phyloP scores from a whole-genome alignment of 495 filamentous ascomycete species.

The Cudoniella acicularis region DNA sequence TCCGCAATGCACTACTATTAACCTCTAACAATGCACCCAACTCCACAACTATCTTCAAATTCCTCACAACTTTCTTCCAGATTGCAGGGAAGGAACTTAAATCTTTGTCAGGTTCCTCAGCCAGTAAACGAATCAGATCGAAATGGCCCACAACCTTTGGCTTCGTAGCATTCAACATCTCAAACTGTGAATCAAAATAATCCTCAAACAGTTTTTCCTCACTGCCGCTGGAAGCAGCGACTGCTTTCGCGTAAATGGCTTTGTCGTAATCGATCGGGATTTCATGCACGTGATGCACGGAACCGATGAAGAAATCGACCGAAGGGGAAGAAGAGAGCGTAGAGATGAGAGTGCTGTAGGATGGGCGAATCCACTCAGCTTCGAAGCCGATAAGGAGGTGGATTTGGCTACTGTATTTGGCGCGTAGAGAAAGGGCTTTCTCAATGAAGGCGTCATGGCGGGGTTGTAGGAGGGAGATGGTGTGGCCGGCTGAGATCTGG shows the following conservation, averaged over 20 bases:
- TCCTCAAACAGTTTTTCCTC: constrained; percentile 71
- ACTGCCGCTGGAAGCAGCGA: constrained; percentile 48
- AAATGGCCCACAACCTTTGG: constrained; percentile 90
- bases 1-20: constrained; percentile 81
- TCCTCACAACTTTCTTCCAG: constrained; percentile 69
- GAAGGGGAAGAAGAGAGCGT: constrained; percentile 53
- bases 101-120: constrained; percentile 57
- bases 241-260: constrained; percentile 59
- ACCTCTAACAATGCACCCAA: constrained; percentile 85
- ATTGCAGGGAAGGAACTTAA: constrained; percentile 51
- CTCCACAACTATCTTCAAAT: constrained; percentile 62
- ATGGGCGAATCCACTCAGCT: constrained; percentile 79
- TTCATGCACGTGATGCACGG: constrained; percentile 80
- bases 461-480: constrained; percentile 37
- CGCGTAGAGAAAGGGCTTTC: constrained; percentile 68
- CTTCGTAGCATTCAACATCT: constrained; percentile 69
- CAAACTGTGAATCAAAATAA: constrained; percentile 84
- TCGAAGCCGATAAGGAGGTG: constrained; percentile 87
- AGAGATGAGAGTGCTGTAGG: constrained; percentile 55
- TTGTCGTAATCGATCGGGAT: constrained; percentile 87
- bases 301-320: constrained; percentile 87
- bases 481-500: constrained; percentile 27
- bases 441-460: constrained; percentile 68
- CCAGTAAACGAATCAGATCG: constrained; percentile 82
- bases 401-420: constrained; percentile 67